phyloP scores from a whole-genome alignment of 192 early-diverging fungal species.

The Coemansia sp. region DNA sequence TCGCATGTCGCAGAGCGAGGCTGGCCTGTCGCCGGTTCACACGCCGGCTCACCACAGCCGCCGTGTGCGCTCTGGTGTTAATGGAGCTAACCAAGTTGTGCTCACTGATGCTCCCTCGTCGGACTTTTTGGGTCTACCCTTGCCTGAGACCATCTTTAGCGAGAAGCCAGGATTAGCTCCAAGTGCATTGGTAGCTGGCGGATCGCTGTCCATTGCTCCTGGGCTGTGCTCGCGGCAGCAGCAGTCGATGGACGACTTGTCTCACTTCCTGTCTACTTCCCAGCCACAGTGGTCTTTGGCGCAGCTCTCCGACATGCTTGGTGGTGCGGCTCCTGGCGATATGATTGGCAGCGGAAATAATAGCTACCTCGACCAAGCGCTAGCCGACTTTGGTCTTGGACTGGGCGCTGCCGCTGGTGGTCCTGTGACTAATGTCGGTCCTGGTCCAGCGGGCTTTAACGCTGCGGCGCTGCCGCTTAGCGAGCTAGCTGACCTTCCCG shows the following conservation, averaged over 20 bases:
- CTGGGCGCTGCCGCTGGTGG: constrained; percentile 3
- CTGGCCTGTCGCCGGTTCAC: constrained; percentile 26
- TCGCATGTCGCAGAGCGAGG: constrained; percentile 51
- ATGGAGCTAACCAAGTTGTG: constrained; percentile 20
- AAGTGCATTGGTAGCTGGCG: not conserved
- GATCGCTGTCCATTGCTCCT: constrained; percentile 24
- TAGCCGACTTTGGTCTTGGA: constrained; percentile 44
- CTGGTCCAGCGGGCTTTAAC: not conserved
- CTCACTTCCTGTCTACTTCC: constrained; percentile 24
- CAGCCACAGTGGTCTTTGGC: constrained; percentile 51
- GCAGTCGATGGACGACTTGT: constrained; percentile 32
- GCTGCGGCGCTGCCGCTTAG: constrained; percentile 17
- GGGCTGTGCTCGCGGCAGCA: constrained; percentile 37
- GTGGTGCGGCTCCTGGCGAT: not conserved
- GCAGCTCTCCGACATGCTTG: constrained; percentile 48
- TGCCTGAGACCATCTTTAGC: constrained; percentile 52
- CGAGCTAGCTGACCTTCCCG: constrained; percentile 37
- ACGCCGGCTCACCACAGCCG: constrained; percentile 20
- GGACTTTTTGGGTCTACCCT: constrained; percentile 51
- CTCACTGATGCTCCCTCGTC: constrained; percentile 52
- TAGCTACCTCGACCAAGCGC: constrained; percentile 34
- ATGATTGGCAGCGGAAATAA: constrained; percentile 31
- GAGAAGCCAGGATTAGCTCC: constrained; percentile 25
- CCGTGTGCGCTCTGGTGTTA: constrained; percentile 24
- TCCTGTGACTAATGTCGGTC: not conserved